Conservation (phyloP, 2,329 filamentous ascomycete species). For the Alternaria triticimaculans region DNA sequence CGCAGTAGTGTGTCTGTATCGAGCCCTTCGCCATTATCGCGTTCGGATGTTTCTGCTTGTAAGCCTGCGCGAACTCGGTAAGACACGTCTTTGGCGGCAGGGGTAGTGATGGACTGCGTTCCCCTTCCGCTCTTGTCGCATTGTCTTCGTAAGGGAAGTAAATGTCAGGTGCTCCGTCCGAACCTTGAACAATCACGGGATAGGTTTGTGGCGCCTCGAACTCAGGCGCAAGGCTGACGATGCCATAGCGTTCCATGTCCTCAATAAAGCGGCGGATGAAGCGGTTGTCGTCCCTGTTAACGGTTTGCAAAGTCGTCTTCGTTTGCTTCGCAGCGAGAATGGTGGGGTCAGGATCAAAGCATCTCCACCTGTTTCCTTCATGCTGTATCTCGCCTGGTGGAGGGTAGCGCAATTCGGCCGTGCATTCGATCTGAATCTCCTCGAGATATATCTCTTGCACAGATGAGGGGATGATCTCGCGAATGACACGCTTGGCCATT, state of each 20-base stretch:
- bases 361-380: slow-evolving; percentile 34
- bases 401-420: slow-evolving; percentile 20
- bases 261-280: slow-evolving; percentile 32
- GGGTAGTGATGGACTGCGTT: neutral
- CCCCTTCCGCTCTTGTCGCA: neutral
- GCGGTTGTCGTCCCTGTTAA: slow-evolving; percentile 27
- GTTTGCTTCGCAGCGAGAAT: slow-evolving; percentile 12
- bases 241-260: slow-evolving; percentile 37
- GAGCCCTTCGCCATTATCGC: slow-evolving; percentile 38
- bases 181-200: slow-evolving; percentile 29
- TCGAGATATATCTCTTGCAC: slow-evolving; percentile 32
- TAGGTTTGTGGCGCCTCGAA: slow-evolving; percentile 32
- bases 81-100: slow-evolving; percentile 25
- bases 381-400: slow-evolving; percentile 32
- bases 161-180: slow-evolving; percentile 31
- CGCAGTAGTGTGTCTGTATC: slow-evolving; percentile 38
- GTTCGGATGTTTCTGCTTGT: slow-evolving; percentile 24
- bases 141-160: slow-evolving; percentile 37
- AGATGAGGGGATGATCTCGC: slow-evolving; percentile 30
- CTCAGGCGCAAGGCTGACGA: slow-evolving; percentile 23
- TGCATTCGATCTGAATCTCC: slow-evolving; percentile 25
- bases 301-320: slow-evolving; percentile 1
- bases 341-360: slow-evolving; percentile 20
- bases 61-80: slow-evolving; percentile 24
- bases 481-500: slow-evolving; percentile 32